Percentiles rank a stretch among this genome's conserved stretches.
These are phyloP conservation scores for Melaleuca alternifolia DNA, from an alignment of 345 rosid species.

Conservation along the genomic window DNA sequence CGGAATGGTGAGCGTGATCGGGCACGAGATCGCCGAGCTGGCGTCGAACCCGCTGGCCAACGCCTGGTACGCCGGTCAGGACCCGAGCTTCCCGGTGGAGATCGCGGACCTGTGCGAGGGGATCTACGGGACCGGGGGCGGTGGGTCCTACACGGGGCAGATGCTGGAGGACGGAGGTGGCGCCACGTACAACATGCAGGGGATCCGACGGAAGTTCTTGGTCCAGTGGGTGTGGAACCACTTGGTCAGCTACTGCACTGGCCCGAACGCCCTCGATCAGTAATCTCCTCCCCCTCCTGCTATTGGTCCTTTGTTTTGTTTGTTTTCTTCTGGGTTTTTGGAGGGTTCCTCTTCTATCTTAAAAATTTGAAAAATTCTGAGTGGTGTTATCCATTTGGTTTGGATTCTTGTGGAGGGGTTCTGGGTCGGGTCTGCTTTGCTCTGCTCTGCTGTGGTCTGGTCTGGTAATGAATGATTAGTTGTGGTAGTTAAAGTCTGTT, in stretches of 20 bases:
- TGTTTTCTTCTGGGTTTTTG: neutral
- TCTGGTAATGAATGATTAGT: neutral
- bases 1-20: conserved; percentile 96
- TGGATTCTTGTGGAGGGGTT: neutral
- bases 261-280: conserved; percentile 92
- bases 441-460: neutral
- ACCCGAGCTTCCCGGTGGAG: conserved; percentile 84
- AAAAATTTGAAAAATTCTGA: neutral
- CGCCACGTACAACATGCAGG: conserved; percentile 88
- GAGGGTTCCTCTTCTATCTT: neutral
- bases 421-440: neutral
- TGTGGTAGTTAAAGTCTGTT: neutral
- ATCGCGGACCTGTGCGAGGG: conserved; percentile 98
- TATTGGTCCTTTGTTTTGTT: neutral
- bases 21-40: conserved; percentile 90
- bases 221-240: conserved; percentile 98
- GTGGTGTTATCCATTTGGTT: neutral
- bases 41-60: conserved; percentile 89
- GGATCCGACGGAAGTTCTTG: conserved; percentile 75
- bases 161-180: conserved; percentile 51
- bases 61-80: conserved; percentile 96
- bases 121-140: conserved; percentile 95
- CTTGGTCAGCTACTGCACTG: conserved; percentile 68
- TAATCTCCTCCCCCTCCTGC: neutral
- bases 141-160: conserved; percentile 96